These are phyloP conservation scores for Capillidium heterosporum DNA, from an alignment of 371 early-diverging fungal genomes.

Conservation along the genomic window DNA sequence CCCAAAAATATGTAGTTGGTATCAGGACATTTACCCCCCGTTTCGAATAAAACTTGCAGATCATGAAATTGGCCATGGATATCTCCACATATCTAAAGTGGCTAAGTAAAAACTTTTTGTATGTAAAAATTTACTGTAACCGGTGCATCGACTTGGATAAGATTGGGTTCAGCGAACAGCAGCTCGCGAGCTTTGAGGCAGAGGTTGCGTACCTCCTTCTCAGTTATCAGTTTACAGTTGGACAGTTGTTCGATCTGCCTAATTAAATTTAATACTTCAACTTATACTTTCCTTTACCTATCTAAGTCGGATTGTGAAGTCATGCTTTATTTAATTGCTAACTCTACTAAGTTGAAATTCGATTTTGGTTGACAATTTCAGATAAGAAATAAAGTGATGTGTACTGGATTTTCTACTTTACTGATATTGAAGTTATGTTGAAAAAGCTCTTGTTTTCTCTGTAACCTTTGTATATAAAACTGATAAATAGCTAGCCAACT, in stretches of 20 bases:
- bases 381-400: no score
- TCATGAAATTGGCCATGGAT: slow-evolving; percentile 99
- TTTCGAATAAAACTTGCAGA: slow-evolving; percentile 92
- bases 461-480: no score
- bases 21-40: slow-evolving; percentile 94
- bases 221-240: slow-evolving; percentile 67
- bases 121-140: slow-evolving; percentile 3
- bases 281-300: background rate
- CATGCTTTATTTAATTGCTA: background rate
- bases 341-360: no score
- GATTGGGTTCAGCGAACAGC: background rate
- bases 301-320: background rate
- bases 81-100: slow-evolving; percentile 69
- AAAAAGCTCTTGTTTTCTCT: no score
- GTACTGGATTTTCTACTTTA: no score
- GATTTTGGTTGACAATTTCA: no score
- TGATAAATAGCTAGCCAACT: no score
- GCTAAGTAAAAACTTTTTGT: background rate
- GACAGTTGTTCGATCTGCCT: slow-evolving; percentile 18
- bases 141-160: background rate
- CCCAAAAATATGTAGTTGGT: slow-evolving; percentile 98
- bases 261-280: background rate
- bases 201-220: slow-evolving; percentile 64
- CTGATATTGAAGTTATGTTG: no score
- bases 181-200: slow-evolving; percentile 50